A percentile compares a stretch with the other conserved stretches of the same genome.
These are phyloP conservation scores for Sodiomyces alkalinus DNA, from an alignment of 2,329 filamentous ascomycete genomes.

Conservation along the genomic window DNA sequence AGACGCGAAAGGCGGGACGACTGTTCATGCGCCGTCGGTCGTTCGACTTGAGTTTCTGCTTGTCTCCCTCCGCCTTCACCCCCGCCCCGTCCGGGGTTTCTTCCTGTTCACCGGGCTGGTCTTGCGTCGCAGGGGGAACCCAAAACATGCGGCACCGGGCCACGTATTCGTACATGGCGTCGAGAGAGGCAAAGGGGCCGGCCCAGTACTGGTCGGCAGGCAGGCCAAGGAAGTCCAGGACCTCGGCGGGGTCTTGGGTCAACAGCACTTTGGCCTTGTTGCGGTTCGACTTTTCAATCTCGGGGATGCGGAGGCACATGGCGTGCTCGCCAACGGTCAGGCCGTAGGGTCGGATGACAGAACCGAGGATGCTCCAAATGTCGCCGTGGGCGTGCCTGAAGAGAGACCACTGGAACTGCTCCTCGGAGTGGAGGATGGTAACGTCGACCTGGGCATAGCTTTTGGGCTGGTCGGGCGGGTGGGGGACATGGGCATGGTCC, in stretches of 20 bases:
- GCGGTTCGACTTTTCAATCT: constrained; percentile 46
- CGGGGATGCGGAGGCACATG: constrained; percentile 49
- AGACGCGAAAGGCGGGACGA: constrained; percentile 42
- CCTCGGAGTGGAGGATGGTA: constrained; percentile 28
- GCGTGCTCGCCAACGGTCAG: constrained; percentile 50
- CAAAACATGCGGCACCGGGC: constrained; percentile 43
- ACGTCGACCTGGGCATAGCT: constrained; percentile 55
- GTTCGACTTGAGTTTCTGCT: constrained; percentile 29
- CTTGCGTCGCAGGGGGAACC: constrained; percentile 14
- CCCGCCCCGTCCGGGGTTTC: neutral
- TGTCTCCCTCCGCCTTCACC: constrained; percentile 8
- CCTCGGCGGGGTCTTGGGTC: constrained; percentile 35
- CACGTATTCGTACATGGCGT: constrained; percentile 48
- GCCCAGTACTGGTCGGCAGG: constrained; percentile 29
- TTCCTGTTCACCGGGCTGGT: constrained; percentile 14
- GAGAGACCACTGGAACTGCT: constrained; percentile 41
- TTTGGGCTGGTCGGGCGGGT: neutral
- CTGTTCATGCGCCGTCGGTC: constrained; percentile 40
- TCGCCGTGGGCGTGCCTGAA: constrained; percentile 65
- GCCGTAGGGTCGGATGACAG: constrained; percentile 47
- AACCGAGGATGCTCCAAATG: constrained; percentile 47
- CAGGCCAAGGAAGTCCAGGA: constrained; percentile 50
- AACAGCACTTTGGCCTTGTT: constrained; percentile 45
- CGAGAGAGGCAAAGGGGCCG: constrained; percentile 34
- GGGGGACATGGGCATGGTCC: neutral